Percentiles rank a stretch among this genome's conserved stretches.
phyloP scores from a whole-genome alignment of 1,284 basidiomycete genomes.

The Puccinia novopanici region DNA sequence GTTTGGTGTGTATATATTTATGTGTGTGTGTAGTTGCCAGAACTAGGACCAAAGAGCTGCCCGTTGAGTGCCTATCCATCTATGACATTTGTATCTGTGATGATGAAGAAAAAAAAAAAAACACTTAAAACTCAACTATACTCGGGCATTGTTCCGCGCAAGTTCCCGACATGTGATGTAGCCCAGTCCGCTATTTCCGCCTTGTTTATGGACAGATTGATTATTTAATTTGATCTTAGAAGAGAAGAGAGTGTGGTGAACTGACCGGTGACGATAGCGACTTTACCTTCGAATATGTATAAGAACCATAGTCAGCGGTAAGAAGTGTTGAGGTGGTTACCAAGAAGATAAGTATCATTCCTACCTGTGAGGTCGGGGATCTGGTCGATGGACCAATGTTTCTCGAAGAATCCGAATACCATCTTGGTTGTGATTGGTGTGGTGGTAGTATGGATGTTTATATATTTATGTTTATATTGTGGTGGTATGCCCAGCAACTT shows the following conservation, averaged over 20 bases:
- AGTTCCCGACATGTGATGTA: slow-evolving; percentile 36
- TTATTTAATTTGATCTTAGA: not conserved
- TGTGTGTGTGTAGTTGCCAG: too few species aligned
- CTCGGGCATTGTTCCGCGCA: slow-evolving; percentile 37
- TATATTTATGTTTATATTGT: too few species aligned
- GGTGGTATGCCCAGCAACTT: too few species aligned
- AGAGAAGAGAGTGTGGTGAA: not conserved
- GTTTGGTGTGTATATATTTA: too few species aligned
- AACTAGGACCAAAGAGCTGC: too few species aligned
- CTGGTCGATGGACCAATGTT: not conserved
- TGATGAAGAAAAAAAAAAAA: not conserved
- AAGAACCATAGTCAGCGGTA: not conserved
- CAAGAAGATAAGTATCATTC: not conserved
- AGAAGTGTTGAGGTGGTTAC: not conserved
- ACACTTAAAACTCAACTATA: slow-evolving; percentile 20
- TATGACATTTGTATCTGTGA: too few species aligned
- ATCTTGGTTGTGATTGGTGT: not conserved
- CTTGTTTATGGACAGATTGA: not conserved
- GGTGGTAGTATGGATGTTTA: too few species aligned
- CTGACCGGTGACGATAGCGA: slow-evolving; percentile 37
- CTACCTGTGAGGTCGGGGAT: slow-evolving; percentile 39
- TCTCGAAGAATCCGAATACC: slow-evolving; percentile 37
- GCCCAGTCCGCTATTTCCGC: slow-evolving; percentile 40
- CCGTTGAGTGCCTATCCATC: too few species aligned
- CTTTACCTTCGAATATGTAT: not conserved